These are phyloP conservation scores for Eucalyptus urophylla DNA, from an alignment of 345 rosid genomes.

Conservation along the genomic window DNA sequence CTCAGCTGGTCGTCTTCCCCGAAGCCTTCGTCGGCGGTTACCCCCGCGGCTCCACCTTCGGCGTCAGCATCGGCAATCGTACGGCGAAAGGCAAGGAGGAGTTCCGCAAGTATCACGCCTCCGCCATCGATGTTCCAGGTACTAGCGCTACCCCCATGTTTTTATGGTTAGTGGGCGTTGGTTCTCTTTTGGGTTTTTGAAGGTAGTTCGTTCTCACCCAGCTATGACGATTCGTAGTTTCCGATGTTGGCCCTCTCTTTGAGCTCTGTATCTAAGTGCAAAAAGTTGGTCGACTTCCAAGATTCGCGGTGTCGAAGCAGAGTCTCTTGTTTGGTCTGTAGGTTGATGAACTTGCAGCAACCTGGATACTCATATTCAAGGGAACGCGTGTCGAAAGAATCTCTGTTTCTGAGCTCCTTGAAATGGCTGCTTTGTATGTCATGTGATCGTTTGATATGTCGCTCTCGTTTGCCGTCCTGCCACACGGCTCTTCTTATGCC, in stretches of 20 bases:
- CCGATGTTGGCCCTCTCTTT: background rate
- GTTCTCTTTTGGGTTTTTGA: background rate
- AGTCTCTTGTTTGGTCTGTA: background rate
- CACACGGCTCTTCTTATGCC: background rate
- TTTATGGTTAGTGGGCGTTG: background rate
- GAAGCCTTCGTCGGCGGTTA: conserved; percentile 94
- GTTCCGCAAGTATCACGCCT: conserved; percentile 72
- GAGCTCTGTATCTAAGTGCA: background rate
- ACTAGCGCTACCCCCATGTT: background rate
- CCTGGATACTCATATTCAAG: background rate
- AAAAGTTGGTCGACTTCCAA: background rate
- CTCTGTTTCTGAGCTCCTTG: background rate
- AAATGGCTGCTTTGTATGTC: background rate
- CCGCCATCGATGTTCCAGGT: conserved; percentile 93
- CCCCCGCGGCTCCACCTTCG: conserved; percentile 84
- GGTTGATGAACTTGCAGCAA: background rate
- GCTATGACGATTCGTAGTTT: background rate
- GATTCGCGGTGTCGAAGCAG: background rate
- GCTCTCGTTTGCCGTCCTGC: background rate
- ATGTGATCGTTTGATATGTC: background rate
- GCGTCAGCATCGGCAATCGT: conserved; percentile 57
- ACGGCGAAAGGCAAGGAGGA: conserved; percentile 77
- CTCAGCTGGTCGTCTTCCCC: conserved; percentile 87
- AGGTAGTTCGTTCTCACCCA: background rate
- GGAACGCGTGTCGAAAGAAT: too few relatives aligned